Evolutionary conservation across 345 rosid species (phyloP).

Genomic region (Euphorbia pulcherrima): DNA sequence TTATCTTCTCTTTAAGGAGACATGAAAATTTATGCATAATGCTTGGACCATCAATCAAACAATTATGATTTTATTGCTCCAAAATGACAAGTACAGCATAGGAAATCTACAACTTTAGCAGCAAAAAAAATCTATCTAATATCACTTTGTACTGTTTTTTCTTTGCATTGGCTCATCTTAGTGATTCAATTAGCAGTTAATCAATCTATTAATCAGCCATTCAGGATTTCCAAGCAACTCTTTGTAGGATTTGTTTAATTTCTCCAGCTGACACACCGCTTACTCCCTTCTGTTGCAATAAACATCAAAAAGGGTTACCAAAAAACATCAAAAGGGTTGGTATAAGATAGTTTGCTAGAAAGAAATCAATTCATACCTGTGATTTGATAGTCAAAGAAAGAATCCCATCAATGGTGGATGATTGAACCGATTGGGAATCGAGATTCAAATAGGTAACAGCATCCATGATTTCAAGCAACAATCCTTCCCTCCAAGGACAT

Average conservation of each 20-base stretch:
- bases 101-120: conserved; percentile 22
- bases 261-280: conserved; percentile 37
- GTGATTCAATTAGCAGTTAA: neutral
- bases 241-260: conserved; percentile 57
- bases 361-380: conserved; percentile 43
- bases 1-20: too few relatives aligned
- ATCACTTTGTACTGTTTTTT: neutral
- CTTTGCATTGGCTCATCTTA: neutral
- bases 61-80: too few relatives aligned
- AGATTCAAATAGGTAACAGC: conserved; percentile 51
- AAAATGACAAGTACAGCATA: too few relatives aligned
- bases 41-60: too few relatives aligned
- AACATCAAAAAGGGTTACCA: neutral
- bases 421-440: conserved; percentile 77
- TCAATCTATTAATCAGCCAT: neutral
- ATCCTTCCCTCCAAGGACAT: conserved; percentile 80
- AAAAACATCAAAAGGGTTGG: neutral
- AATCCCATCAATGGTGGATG: conserved; percentile 55
- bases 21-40: too few relatives aligned
- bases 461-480: conserved; percentile 75
- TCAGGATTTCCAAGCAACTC: conserved; percentile 56
- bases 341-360: neutral
- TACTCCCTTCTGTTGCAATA: conserved; percentile 57
- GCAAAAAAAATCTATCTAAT: conserved; percentile 12
- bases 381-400: conserved; percentile 58